Evolutionary conservation across 2,329 filamentous ascomycete genomes (phyloP), one percentile per base, ranked within the genome.

Genomic region (Colletotrichum salicis): DNA sequence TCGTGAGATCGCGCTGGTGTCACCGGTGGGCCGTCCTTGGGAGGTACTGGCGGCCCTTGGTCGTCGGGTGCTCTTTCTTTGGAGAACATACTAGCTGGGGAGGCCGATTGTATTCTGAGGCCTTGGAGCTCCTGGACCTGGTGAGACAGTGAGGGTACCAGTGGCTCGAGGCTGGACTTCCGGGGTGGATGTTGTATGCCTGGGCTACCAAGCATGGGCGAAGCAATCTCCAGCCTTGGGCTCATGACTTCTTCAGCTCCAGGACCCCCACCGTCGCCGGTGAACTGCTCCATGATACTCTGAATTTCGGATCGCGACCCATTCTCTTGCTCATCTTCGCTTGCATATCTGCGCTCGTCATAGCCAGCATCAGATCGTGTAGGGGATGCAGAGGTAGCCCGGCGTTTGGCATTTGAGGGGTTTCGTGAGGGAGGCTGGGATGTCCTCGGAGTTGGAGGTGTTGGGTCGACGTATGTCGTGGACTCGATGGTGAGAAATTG

Each of bases 221-320:
- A 93, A n/a, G 94, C 90, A 71, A 96, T 88, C 80, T 96, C 95
- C 55, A 97, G 82, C 35, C 94, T 89, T 5, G 95, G 95, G 73
- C 95, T 97, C 94, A 97, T 97, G 78, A 97, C 94, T 80, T 97
- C 94, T 62, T 96, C 92, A 73, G 89, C 90, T 5, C 88, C 92
- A 1, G 91, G 92, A 0, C 91, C 93, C 63, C 91, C 90, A 33
- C 90, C 90, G 62, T 90, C 90, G 78, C 94, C 91, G 76, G 93
- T 92, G 77, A 98, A 98, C 82, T 98, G 96, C 74, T 94, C 94
- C 94, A 99, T 98, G 80, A 99, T 98, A 79, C 89, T 97, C 82
- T 98, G 94, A 72, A 99, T 98, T 83, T 99, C 96, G 6, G 92
- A 92, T 71, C 90, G 90, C 1, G 93, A 94, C 63, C 90, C 90